A percentile compares a stretch with the other conserved stretches of the same genome.
Conservation (phyloP, 129 eudicot species). For the Calendula officinalis region DNA sequence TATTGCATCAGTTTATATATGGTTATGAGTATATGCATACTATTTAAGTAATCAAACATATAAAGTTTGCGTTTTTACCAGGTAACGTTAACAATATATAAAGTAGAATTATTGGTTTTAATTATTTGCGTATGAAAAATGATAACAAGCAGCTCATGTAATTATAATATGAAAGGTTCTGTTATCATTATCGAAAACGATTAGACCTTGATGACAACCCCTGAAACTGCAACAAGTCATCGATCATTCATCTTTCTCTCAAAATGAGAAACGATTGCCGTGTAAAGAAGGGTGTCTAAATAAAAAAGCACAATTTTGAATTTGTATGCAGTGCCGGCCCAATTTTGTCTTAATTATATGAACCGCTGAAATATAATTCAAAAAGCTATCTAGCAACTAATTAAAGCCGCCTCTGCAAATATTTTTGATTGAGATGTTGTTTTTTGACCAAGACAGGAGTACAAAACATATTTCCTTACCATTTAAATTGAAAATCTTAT, state of each 20-base stretch:
- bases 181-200: background rate
- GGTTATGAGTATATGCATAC: background rate
- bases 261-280: slow-evolving; percentile 18
- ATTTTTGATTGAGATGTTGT: slow-evolving; percentile 7
- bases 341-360: background rate
- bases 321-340: slow-evolving; percentile 3
- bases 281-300: slow-evolving; percentile 22
- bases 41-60: no score
- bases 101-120: slow-evolving; percentile 8
- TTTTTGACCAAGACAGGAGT: slow-evolving; percentile 2
- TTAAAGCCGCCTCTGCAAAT: background rate
- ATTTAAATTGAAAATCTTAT: background rate
- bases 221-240: slow-evolving; percentile 6
- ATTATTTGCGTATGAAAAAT: background rate
- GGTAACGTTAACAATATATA: no score
- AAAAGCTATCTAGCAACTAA: background rate
- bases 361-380: background rate
- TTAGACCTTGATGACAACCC: background rate
- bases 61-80: no score
- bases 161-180: background rate
- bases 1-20: no score
- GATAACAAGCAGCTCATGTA: background rate
- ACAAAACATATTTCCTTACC: background rate
- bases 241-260: background rate
- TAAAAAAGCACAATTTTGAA: slow-evolving; percentile 24